phyloP scores from a whole-genome alignment of 441 rosid species.

The Gossypium laxum region DNA sequence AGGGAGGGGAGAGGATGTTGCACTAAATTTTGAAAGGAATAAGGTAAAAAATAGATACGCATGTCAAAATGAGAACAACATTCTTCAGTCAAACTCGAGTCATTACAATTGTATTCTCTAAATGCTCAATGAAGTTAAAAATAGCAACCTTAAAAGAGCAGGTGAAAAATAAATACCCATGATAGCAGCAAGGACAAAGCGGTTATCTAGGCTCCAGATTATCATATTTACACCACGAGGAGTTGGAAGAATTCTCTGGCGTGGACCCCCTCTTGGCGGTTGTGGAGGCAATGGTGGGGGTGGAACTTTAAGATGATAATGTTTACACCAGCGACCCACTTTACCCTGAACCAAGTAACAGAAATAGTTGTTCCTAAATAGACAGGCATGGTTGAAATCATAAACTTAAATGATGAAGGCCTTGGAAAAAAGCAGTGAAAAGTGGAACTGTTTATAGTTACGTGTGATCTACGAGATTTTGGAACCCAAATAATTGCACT shows the following conservation, averaged over 20 bases:
- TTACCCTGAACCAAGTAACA: conserved; percentile 49
- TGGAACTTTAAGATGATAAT: conserved; percentile 96
- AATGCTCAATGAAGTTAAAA: background rate
- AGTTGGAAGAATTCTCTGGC: conserved; percentile 92
- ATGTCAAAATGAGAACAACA: background rate
- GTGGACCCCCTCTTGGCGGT: conserved; percentile 97
- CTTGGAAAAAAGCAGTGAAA: background rate
- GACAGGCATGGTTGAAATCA: background rate
- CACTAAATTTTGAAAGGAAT: background rate
- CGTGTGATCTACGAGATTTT: conserved; percentile 80
- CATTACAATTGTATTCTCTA: background rate
- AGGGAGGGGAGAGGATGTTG: background rate
- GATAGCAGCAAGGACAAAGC: conserved; percentile 98
- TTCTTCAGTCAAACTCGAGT: background rate
- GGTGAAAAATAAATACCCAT: conserved; percentile 55
- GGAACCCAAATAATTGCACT: conserved; percentile 99
- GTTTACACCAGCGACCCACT: conserved; percentile 77
- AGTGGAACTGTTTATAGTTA: conserved; percentile 22
- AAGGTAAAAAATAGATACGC: background rate
- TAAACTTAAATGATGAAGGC: conserved; percentile 6
- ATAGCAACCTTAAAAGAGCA: background rate
- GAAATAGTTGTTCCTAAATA: conserved; percentile 14
- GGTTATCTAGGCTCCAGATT: conserved; percentile 95
- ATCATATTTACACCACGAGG: conserved; percentile 99
- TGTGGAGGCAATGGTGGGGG: conserved; percentile 96